Percentiles rank a stretch among this genome's conserved stretches.
phyloP scores from a whole-genome alignment of 139 green algal species.

The Ettlia oleoabundans region DNA sequence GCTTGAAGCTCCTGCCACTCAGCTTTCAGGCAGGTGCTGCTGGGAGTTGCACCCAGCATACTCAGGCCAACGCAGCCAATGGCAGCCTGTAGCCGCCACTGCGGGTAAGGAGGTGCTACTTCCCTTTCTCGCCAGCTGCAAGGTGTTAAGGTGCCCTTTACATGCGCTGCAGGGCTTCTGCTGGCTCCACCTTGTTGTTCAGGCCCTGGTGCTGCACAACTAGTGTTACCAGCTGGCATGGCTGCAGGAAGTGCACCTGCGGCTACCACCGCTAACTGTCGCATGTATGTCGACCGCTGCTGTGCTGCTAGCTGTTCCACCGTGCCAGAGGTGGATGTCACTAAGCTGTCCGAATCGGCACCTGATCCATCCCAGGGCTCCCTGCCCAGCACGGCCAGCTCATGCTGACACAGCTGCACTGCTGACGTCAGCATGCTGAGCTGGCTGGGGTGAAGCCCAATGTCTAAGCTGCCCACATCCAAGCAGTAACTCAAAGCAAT shows the following conservation, averaged over 20 bases:
- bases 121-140: background rate
- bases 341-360: constrained; percentile 1
- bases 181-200: background rate
- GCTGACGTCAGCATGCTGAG: constrained; percentile 32
- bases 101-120: background rate
- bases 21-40: constrained; percentile 34
- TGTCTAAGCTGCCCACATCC: background rate
- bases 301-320: background rate
- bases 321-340: background rate
- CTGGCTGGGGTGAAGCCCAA: constrained; percentile 42
- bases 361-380: background rate
- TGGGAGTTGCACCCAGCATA: constrained; percentile 26
- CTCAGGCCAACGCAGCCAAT: constrained; percentile 20
- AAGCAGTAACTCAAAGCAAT: background rate
- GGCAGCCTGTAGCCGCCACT: constrained; percentile 25
- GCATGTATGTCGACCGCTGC: too few species aligned
- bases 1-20: constrained; percentile 29
- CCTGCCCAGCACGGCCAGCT: constrained; percentile 21
- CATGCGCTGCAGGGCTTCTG: background rate
- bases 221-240: too few species aligned
- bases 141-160: background rate
- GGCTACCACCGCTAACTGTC: too few species aligned
- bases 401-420: constrained; percentile 14
- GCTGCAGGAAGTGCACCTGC: too few species aligned
- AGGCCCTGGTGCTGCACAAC: background rate